Conservation (phyloP, 2,329 filamentous ascomycete genomes). For the Blastomyces silverae region DNA sequence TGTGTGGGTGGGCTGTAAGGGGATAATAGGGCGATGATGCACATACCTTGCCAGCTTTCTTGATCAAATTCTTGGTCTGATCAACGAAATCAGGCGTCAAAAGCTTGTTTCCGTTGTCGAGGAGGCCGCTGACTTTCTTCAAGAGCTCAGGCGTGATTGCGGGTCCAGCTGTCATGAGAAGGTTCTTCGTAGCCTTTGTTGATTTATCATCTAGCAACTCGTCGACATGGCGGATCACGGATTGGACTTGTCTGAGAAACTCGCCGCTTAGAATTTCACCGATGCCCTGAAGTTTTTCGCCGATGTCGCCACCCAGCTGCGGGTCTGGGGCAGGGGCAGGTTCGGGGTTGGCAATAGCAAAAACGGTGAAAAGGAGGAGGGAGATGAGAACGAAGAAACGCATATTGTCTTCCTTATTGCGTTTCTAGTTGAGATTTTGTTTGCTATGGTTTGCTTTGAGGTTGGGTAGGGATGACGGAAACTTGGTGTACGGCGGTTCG, state of each 20-base stretch:
- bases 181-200: conserved; percentile 5
- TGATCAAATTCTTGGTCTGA: conserved; percentile 8
- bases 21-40: neutral
- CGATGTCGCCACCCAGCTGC: neutral
- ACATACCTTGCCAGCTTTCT: conserved; percentile 5
- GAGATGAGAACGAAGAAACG: neutral
- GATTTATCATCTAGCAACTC: neutral
- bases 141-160: neutral
- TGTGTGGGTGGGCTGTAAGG: neutral
- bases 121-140: conserved; percentile 3
- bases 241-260: conserved; percentile 3
- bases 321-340: neutral
- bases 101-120: neutral
- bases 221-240: conserved; percentile 5
- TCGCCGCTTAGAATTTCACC: conserved; percentile 5
- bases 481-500: neutral
- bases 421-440: neutral
- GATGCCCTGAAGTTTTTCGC: neutral
- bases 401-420: neutral
- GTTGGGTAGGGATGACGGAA: neutral
- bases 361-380: neutral
- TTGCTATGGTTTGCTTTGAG: neutral
- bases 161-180: conserved; percentile 4
- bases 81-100: neutral
- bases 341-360: conserved; percentile 1